A percentile compares a stretch with the other conserved stretches of the same genome.
phyloP scores from a whole-genome alignment of 1,284 basidiomycete species.

The Moesziomyces parantarcticus region DNA sequence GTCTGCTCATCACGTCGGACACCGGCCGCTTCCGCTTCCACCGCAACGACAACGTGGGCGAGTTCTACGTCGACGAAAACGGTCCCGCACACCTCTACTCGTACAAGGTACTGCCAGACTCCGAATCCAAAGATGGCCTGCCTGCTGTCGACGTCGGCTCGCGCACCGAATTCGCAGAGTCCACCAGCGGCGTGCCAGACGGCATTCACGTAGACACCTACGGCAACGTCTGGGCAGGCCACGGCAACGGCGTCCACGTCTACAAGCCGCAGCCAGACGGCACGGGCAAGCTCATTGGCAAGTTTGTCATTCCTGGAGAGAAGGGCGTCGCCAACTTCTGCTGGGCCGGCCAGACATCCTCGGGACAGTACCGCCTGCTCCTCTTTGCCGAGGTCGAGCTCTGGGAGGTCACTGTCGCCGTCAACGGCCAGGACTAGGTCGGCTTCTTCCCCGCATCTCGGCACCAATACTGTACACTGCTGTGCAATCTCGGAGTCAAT shows the following conservation, averaged over 20 bases:
- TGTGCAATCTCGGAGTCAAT: too few species aligned
- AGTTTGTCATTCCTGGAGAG: slow-evolving; percentile 40
- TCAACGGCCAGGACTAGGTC: slow-evolving; percentile 37
- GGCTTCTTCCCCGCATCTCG: not conserved
- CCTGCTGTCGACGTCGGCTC: slow-evolving; percentile 25
- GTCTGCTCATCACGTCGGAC: slow-evolving; percentile 41
- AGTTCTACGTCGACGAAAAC: slow-evolving; percentile 35
- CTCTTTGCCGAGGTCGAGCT: slow-evolving; percentile 53
- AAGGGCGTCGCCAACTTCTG: slow-evolving; percentile 54
- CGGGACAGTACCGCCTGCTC: slow-evolving; percentile 32
- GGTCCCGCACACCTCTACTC: slow-evolving; percentile 34
- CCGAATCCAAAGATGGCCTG: slow-evolving; percentile 17
- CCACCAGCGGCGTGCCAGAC: slow-evolving; percentile 38
- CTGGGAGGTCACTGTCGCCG: slow-evolving; percentile 39
- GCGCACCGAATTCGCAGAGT: slow-evolving; percentile 29
- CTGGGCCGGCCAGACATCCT: slow-evolving; percentile 39
- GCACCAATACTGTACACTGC: too few species aligned
- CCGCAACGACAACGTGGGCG: slow-evolving; percentile 32
- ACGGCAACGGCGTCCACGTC: slow-evolving; percentile 49
- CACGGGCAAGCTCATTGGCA: slow-evolving; percentile 46
- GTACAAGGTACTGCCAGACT: slow-evolving; percentile 31
- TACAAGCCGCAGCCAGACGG: slow-evolving; percentile 34
- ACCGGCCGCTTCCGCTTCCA: slow-evolving; percentile 42
- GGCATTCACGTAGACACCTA: slow-evolving; percentile 41
- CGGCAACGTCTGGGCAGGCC: slow-evolving; percentile 52